Base-by-base conservation (phyloP, 805 yeast species). In the Priceomyces melissophilus region DNA sequence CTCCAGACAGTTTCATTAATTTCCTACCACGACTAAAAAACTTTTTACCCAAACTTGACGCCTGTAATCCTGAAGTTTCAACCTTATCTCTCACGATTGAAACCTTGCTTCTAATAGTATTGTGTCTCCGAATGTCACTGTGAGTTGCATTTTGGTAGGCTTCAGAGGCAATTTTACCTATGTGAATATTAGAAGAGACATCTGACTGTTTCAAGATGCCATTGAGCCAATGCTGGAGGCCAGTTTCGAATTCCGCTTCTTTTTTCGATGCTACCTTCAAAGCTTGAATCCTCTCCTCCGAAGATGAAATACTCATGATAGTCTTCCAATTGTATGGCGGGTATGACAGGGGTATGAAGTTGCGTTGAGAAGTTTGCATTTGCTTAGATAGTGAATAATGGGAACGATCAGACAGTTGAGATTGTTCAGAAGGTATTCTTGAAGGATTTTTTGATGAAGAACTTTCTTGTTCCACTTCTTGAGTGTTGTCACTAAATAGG, bases 111-210 rank as follows among this genome's bases (percentile, higher is more conserved):
- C 79, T 69, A 5, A 76, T 67, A 17, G 76, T 72, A 40, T 67
- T 68, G 41, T 69, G 71, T 52, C 82, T 63, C 46, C 77, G 73
- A 41, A 73, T 63, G 39, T 79, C 79, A 46, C 68, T 73, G 50
- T 77, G 78, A 5, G 77, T 69, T 1, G 86, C 84, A 51, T 81
- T 80, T 30, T 78, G 80, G 56, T 81, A 82, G 1, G 87, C 88
- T 40, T 75, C 78, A 25, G 75, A 65, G 2, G 84, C 89, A 45
- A 80, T 74, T 13, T 69, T 69, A 0, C 81, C 81, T 37, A 75
- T 65, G 43, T 61, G 74, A 20, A 68, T 69, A 42, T 50, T 62
- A n/a, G 65, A 55, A 8, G 61, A 49, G 26, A 49, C 53, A 35
- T 59, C 63, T 1, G 63, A 60, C 52, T 49, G 67, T 54, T 47